phyloP scores from a whole-genome alignment of 2,329 filamentous ascomycete species.

The Akanthomyces dipterigenus region DNA sequence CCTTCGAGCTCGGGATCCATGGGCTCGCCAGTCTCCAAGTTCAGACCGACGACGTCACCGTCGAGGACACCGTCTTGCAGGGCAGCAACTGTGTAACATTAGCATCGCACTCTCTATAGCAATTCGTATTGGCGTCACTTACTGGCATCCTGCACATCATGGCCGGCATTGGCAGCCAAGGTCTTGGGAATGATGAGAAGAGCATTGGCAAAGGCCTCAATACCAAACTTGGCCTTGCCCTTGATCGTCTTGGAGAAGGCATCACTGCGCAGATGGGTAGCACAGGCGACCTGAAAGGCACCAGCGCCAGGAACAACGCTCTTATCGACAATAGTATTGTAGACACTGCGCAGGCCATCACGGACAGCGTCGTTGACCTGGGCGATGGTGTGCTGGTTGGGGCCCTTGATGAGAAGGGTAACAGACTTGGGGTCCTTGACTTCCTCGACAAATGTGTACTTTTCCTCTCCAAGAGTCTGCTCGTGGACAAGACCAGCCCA shows the following conservation, averaged over 20 bases:
- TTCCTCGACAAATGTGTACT: constrained; percentile 97
- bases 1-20: constrained; percentile 94
- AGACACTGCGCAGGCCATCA: constrained; percentile 90
- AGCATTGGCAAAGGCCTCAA: constrained; percentile 90
- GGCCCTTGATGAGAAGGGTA: constrained; percentile 94
- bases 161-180: constrained; percentile 88
- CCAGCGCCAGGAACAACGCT: constrained; percentile 92
- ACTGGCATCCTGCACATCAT: constrained; percentile 94
- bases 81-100: constrained; percentile 57
- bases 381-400: constrained; percentile 91
- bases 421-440: constrained; percentile 99
- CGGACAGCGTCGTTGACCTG: constrained; percentile 96
- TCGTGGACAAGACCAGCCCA: constrained; percentile 97
- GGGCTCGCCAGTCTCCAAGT: constrained; percentile 78
- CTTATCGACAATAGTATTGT: constrained; percentile 99
- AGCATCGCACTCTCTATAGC: constrained; percentile 2
- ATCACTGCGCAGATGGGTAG: constrained; percentile 79
- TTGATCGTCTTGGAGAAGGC: constrained; percentile 85
- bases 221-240: constrained; percentile 96
- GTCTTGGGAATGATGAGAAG: constrained; percentile 96
- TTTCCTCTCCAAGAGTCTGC: constrained; percentile 95
- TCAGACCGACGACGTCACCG: constrained; percentile 78
- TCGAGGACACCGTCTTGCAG: constrained; percentile 82
- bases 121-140: constrained; percentile 34
- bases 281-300: constrained; percentile 92